Percentiles rank a stretch among this genome's conserved stretches.
Evolutionary conservation across 1,284 basidiomycete genomes (phyloP).

Genomic region (Mrakiaceae sp.): DNA sequence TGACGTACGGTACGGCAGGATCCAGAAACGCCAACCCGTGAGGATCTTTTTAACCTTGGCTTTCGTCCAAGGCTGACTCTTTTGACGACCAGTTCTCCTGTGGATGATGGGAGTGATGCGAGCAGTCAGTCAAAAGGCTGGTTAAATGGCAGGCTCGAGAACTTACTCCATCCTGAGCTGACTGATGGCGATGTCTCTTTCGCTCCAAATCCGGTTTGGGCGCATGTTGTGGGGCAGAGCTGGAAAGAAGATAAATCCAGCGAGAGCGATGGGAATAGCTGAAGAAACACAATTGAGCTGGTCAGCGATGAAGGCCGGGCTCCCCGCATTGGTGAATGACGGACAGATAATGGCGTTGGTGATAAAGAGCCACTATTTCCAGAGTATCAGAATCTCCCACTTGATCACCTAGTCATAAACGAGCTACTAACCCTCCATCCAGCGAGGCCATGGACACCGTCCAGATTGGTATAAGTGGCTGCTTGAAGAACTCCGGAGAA

Average conservation of each 20-base stretch:
- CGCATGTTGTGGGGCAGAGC: neutral
- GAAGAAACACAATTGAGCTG: no score
- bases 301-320: no score
- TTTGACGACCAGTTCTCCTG: no score
- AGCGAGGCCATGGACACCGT: neutral
- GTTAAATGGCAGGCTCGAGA: neutral
- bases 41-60: neutral
- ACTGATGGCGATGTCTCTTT: neutral
- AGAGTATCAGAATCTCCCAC: no score
- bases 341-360: neutral
- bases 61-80: neutral
- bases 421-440: neutral
- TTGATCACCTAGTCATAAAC: no score
- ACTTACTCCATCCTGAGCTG: neutral
- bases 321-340: no score
- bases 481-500: neutral
- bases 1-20: neutral
- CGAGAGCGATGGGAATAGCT: neutral
- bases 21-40: neutral
- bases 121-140: neutral
- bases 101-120: no score
- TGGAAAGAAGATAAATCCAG: neutral
- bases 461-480: slow-evolving; percentile 1
- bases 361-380: neutral
- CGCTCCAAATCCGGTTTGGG: neutral